phyloP scores from a whole-genome alignment of 208 protist species.

The Trypanosoma platydactyli region DNA sequence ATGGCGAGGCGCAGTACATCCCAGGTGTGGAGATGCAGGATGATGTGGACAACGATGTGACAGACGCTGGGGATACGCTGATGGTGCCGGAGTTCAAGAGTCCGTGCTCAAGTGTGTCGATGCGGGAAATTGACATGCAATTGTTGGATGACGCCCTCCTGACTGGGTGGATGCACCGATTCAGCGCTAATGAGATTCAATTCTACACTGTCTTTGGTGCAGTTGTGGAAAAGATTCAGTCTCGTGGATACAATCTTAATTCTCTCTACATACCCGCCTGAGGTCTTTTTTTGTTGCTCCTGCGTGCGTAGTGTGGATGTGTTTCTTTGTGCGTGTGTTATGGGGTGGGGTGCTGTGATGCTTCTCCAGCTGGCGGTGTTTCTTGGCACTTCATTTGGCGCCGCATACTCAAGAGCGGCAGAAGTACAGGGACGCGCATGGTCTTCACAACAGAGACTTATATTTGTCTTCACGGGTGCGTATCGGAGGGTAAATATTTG shows the following conservation, averaged over 20 bases:
- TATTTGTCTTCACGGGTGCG: no score
- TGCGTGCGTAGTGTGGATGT: neutral
- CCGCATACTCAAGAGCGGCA: no score
- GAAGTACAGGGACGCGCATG: no score
- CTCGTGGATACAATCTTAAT: conserved; percentile 70
- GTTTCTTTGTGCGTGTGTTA: conserved; percentile 13
- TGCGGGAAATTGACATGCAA: conserved; percentile 83
- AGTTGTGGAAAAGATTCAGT: conserved; percentile 65
- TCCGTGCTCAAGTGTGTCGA: conserved; percentile 70
- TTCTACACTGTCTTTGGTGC: conserved; percentile 68
- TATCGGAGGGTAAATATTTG: no score
- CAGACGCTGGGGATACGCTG: conserved; percentile 26
- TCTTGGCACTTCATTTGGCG: no score
- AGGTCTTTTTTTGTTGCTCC: conserved; percentile 8
- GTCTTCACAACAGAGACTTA: no score
- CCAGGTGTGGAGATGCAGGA: conserved; percentile 19
- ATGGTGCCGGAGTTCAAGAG: conserved; percentile 34
- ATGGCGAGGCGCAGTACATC: conserved; percentile 78
- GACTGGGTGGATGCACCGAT: conserved; percentile 69
- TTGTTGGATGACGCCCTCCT: conserved; percentile 79
- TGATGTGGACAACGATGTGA: conserved; percentile 1
- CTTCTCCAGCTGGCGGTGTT: no score
- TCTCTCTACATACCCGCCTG: conserved; percentile 44
- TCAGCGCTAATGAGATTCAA: conserved; percentile 67
- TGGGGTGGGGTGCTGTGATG: no score